Evolutionary conservation across 1,139 yeast genomes (phyloP).

Genomic region (Blastobotrys indianensis): DNA sequence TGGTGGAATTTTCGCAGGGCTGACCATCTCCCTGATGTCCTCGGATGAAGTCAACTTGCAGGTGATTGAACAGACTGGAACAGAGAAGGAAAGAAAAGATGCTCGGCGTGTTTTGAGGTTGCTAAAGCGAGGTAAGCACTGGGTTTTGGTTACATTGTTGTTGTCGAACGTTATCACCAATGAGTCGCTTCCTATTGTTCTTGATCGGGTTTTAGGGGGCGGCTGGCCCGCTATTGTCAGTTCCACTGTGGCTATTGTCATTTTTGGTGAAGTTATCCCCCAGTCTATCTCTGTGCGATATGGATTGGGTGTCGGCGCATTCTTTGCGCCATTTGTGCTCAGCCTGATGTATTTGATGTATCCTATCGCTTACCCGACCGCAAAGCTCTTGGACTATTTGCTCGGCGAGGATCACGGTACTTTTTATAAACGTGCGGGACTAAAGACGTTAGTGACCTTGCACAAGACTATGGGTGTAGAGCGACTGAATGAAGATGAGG

Average conservation of each 20-base stretch:
- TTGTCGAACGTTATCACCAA: conserved; percentile 83
- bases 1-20: conserved; percentile 96
- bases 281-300: conserved; percentile 89
- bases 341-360: conserved; percentile 82
- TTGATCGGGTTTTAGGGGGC: conserved; percentile 90
- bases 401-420: conserved; percentile 97
- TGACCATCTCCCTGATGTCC: conserved; percentile 94
- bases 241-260: conserved; percentile 85
- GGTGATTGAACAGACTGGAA: conserved; percentile 45
- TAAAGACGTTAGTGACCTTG: conserved; percentile 85
- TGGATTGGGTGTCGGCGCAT: conserved; percentile 87
- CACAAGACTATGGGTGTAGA: conserved; percentile 96
- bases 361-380: conserved; percentile 90
- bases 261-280: conserved; percentile 95
- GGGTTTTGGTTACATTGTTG: conserved; percentile 91
- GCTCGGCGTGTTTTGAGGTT: conserved; percentile 71
- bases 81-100: conserved; percentile 51
- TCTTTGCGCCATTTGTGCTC: conserved; percentile 83
- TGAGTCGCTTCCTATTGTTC: conserved; percentile 89
- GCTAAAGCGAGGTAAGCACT: conserved; percentile 83
- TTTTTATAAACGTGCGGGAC: conserved; percentile 84
- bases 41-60: conserved; percentile 83
- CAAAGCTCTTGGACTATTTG: conserved; percentile 68
- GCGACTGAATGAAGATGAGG: conserved; percentile 88
- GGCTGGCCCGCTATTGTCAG: conserved; percentile 97